A percentile compares a stretch with the other conserved stretches of the same genome.
These are phyloP conservation scores for Parachaetomium inaequale DNA, from an alignment of 495 filamentous ascomycete species.

Conservation along the genomic window DNA sequence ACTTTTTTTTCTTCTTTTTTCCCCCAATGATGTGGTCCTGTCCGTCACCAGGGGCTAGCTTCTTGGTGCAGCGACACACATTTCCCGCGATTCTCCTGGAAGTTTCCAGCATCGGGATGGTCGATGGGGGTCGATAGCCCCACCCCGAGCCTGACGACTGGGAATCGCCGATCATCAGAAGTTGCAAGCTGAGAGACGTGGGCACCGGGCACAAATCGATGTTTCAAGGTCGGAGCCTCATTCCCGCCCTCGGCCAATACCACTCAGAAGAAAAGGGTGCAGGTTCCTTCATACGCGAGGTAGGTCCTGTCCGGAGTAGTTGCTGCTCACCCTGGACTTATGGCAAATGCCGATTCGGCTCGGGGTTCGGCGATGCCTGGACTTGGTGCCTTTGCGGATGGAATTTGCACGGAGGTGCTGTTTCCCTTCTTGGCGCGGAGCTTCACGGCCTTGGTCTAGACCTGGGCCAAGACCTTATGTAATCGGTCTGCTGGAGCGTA, in stretches of 20 bases:
- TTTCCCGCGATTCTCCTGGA: too few relatives aligned
- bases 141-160: background rate
- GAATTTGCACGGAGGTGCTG: background rate
- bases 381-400: background rate
- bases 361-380: background rate
- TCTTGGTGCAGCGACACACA: background rate
- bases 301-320: too few relatives aligned
- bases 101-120: background rate
- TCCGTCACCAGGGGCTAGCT: background rate
- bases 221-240: background rate
- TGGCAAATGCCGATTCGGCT: too few relatives aligned
- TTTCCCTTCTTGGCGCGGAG: background rate
- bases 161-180: slow-evolving; percentile 1
- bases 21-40: background rate
- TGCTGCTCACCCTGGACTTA: too few relatives aligned
- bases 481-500: background rate
- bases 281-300: too few relatives aligned
- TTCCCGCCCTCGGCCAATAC: background rate
- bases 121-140: background rate
- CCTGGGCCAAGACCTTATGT: background rate
- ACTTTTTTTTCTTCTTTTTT: background rate
- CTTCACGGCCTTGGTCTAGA: background rate
- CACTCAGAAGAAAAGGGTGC: background rate
- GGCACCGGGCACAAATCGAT: background rate
- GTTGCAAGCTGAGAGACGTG: background rate